Base-by-base conservation (phyloP, 176 grass and related monocot genomes). In the Paspalum vaginatum region DNA sequence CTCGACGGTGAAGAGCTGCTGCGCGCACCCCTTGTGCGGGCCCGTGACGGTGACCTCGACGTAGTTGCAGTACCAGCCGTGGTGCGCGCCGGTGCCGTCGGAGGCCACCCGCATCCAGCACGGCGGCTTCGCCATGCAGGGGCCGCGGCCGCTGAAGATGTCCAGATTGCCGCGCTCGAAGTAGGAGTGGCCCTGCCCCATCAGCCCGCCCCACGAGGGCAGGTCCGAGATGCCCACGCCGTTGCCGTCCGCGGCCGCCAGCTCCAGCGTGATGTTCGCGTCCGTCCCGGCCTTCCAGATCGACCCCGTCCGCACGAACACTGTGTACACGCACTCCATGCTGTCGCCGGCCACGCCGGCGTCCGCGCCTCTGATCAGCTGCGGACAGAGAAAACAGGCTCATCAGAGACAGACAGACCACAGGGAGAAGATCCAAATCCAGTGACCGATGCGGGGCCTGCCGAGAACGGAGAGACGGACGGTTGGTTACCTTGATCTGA, bases 11-110 rank as follows among this genome's bases (percentile, higher is more conserved):
- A 99, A 99, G 25, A 74, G 70, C 76, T 87, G 79, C 86, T 95
- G 88, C 37, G 26, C 61, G 90, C 96, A 99, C 5, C 88, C 91
- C 49, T 7, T 65, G 86, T 95, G 96, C 4, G 92, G 86, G 0
- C 96, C 92, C 0, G 92, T 95, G 50, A 73, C 61, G 46, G 92
- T 95, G 71, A 95, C 90, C 90, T 95, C 88, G 20, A 99, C 88
- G 88, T 99, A 91, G 81, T 93, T 92, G 88, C 96, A 93, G 82
- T 99, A 99, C 92, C 96, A 99, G 5, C 96, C 92, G 84, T 95
- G 92, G 92, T 91, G 86, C 2, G 51, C 5, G 27, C 96, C 96
- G 42, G 51, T 57, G 26, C 96, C 96, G 85, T 99, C 92, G 22
- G 96, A 91, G 17, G 63, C 65, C 4, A 99, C 49, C 10, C 86